Percentiles rank a stretch among this genome's conserved stretches.
Evolutionary conservation across 1,284 basidiomycete genomes (phyloP).

Genomic region (Albatrellus sp.): DNA sequence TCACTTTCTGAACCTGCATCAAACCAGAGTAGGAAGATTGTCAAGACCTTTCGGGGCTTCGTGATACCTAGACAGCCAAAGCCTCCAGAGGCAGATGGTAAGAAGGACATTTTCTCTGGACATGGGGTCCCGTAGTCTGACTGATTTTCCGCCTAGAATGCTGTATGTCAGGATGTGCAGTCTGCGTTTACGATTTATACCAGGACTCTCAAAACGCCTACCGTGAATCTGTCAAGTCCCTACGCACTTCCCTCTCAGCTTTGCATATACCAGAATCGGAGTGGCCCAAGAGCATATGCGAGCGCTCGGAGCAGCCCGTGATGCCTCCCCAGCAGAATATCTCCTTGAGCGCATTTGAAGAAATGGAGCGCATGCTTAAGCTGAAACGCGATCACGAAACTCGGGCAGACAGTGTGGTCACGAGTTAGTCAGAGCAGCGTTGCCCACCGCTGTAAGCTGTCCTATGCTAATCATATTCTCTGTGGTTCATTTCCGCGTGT

Average conservation of each 20-base stretch:
- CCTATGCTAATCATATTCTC: not conserved
- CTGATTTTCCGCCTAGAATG: conserved; percentile 42
- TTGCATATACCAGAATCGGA: conserved; percentile 40
- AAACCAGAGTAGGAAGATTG: not conserved
- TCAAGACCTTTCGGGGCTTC: conserved; percentile 38
- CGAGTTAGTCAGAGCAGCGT: not conserved
- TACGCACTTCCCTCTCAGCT: conserved; percentile 38
- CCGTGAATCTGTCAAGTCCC: conserved; percentile 35
- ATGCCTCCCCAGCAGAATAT: conserved; percentile 12
- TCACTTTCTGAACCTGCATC: not conserved
- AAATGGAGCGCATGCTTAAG: conserved; percentile 45
- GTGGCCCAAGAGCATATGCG: conserved; percentile 48
- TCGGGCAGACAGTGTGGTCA: not conserved
- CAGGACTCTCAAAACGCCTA: conserved; percentile 66
- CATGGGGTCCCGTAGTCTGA: not conserved
- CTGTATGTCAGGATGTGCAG: conserved; percentile 85
- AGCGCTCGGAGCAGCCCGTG: not conserved
- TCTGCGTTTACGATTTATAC: conserved; percentile 84
- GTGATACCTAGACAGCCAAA: conserved; percentile 46
- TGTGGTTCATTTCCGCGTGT: not conserved
- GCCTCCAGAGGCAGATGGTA: conserved; percentile 54
- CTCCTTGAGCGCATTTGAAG: conserved; percentile 47
- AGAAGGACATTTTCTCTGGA: conserved; percentile 12
- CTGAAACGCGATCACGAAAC: conserved; percentile 26
- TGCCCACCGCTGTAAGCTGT: not conserved